Percentiles rank a stretch among this genome's conserved stretches.
Conservation (phyloP, 1,284 basidiomycete genomes). For the Boletus sp. region DNA sequence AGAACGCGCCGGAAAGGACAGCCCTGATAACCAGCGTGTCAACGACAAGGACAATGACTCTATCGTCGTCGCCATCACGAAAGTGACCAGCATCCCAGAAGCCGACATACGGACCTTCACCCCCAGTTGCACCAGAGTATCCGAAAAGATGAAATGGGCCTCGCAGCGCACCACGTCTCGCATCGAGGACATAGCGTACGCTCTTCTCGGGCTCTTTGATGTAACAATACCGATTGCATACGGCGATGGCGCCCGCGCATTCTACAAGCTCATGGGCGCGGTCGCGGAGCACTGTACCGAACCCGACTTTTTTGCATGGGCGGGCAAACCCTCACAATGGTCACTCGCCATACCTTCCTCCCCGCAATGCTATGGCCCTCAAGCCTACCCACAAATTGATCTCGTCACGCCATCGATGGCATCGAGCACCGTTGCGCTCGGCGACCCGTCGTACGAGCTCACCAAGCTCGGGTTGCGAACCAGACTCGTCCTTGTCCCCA, state of each 20-base stretch:
- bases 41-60: constrained; percentile 29
- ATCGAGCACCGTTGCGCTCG: constrained; percentile 3
- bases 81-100: constrained; percentile 22
- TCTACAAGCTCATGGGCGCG: constrained; percentile 21
- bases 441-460: constrained; percentile 25
- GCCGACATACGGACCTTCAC: constrained; percentile 23
- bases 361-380: constrained; percentile 16
- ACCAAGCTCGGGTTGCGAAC: constrained; percentile 23
- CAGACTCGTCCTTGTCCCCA: constrained; percentile 22
- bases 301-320: constrained; percentile 26
- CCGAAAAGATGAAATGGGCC: constrained; percentile 29
- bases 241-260: constrained; percentile 27
- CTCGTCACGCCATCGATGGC: constrained; percentile 2
- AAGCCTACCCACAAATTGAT: constrained; percentile 9
- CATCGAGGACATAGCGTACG: constrained; percentile 26
- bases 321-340: constrained; percentile 24
- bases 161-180: constrained; percentile 23
- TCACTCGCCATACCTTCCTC: constrained; percentile 26
- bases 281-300: constrained; percentile 22
- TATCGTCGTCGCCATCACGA: constrained; percentile 16
- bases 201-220: constrained; percentile 26
- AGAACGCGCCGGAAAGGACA: constrained; percentile 12
- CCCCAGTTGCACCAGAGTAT: constrained; percentile 21
- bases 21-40: constrained; percentile 17
- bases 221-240: constrained; percentile 23